Evolutionary conservation across 495 filamentous ascomycete genomes (phyloP).

Genomic region (Apodospora peruviana): DNA sequence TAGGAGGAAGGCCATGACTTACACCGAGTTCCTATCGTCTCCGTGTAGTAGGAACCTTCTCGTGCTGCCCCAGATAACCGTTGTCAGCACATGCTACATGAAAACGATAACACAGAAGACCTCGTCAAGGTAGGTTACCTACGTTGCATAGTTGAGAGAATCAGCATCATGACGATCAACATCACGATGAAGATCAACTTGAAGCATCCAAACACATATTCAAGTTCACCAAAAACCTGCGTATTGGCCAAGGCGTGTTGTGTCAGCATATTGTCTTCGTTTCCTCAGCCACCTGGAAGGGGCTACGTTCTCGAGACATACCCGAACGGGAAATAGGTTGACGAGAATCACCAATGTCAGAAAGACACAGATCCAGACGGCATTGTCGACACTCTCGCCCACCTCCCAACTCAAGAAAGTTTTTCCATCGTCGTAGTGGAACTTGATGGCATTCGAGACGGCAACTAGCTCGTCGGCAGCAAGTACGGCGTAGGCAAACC

Average conservation of each 20-base stretch:
- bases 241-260: neutral
- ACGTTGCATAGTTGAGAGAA: slow-evolving; percentile 28
- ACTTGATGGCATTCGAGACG: slow-evolving; percentile 38
- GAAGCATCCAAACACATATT: slow-evolving; percentile 41
- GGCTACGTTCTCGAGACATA: too few species aligned
- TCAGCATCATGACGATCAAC: slow-evolving; percentile 38
- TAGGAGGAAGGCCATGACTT: slow-evolving; percentile 9
- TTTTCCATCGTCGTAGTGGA: slow-evolving; percentile 37
- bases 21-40: slow-evolving; percentile 29
- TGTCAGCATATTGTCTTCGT: too few species aligned
- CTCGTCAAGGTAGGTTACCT: too few species aligned
- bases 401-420: slow-evolving; percentile 32
- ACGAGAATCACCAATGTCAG: slow-evolving; percentile 32
- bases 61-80: slow-evolving; percentile 14
- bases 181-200: slow-evolving; percentile 43
- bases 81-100: slow-evolving; percentile 1
- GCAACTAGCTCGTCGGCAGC: slow-evolving; percentile 40
- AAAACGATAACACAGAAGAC: neutral
- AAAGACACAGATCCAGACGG: slow-evolving; percentile 37
- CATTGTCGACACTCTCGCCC: slow-evolving; percentile 30
- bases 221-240: slow-evolving; percentile 41
- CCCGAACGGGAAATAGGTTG: slow-evolving; percentile 42
- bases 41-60: slow-evolving; percentile 25
- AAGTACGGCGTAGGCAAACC: slow-evolving; percentile 39
- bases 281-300: too few species aligned